Conservation (phyloP, 768 basidiomycete genomes). For the Amanita brunnescens region DNA sequence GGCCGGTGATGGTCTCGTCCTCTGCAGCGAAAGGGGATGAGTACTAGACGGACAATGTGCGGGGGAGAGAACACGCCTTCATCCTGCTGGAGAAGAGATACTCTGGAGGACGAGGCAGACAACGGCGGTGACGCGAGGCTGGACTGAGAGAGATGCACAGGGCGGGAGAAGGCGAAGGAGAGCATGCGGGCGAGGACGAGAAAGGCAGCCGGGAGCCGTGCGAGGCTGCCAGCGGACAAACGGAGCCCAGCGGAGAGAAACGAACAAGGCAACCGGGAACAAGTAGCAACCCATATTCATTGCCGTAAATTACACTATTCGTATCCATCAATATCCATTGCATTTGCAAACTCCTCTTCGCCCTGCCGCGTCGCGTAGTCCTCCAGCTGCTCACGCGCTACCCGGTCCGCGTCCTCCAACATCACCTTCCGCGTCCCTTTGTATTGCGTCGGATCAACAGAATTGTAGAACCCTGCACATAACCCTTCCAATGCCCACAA, state of each 20-base stretch:
- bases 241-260: too few species aligned
- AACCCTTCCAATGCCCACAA: conserved; percentile 71
- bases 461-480: conserved; percentile 54
- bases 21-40: conserved; percentile 32
- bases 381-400: conserved; percentile 35
- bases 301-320: neutral
- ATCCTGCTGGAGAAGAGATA: conserved; percentile 48
- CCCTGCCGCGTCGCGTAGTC: conserved; percentile 28
- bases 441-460: conserved; percentile 60
- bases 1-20: conserved; percentile 63
- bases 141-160: conserved; percentile 13
- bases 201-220: too few species aligned
- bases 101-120: conserved; percentile 45
- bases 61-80: conserved; percentile 41
- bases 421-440: conserved; percentile 43
- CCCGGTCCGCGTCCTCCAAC: conserved; percentile 53
- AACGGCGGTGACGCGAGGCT: neutral
- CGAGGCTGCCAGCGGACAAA: too few species aligned
- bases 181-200: too few species aligned
- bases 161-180: conserved; percentile 12
- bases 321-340: conserved; percentile 14
- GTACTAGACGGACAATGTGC: conserved; percentile 8
- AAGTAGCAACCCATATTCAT: too few species aligned
- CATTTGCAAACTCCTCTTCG: neutral
- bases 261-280: too few species aligned